Base-by-base conservation (phyloP, 2,329 filamentous ascomycete genomes). In the Aspergillus calidoustus region DNA sequence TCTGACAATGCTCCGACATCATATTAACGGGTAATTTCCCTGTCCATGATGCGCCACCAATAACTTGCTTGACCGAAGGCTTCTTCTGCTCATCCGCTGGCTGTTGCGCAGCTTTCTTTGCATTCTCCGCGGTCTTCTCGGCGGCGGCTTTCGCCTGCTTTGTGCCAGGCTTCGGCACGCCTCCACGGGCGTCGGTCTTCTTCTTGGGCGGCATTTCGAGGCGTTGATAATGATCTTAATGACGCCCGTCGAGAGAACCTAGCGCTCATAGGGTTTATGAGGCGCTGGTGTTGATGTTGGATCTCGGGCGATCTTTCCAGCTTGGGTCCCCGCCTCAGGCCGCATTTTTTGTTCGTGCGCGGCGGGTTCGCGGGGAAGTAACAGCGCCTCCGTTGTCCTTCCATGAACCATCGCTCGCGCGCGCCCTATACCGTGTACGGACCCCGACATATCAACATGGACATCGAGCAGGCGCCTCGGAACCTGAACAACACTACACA, bases 1-100 rank as follows among this genome's bases (percentile, higher is more conserved):
- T 96, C 79, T 97, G 93, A 71, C 93, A 97, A 79, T 96, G 91
- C 82, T 98, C 95, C 41, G 91, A 92, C 66, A 98, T 86, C 71
- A 98, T 84, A 74, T 96, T 97, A 66, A 97, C 91, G 1, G 95
- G 95, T 34, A 99, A 82, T 76, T 99, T 99, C 46, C 95, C 95
- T 0, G 95, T 99, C 95, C 95, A 99, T 69, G 93, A 97, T 61
- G 92, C 88, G 53, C 95, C 95, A 47, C 93, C 95, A 72, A 99
- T 96, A 67, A 99, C 82, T 69, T 96, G 92, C 77, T 86, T 81
- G 23, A 84, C 85, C 53, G 86, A 83, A 46, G 86, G 86, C 68
- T 85, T 87, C 74, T 87, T 87, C n/a, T 81, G 81, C 64, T 79
- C 76, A 44, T 79, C 77, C 17, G 75, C 65, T 7, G 74, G 78